phyloP scores from a whole-genome alignment of 2,329 filamentous ascomycete genomes.

The Xylariales sp. region DNA sequence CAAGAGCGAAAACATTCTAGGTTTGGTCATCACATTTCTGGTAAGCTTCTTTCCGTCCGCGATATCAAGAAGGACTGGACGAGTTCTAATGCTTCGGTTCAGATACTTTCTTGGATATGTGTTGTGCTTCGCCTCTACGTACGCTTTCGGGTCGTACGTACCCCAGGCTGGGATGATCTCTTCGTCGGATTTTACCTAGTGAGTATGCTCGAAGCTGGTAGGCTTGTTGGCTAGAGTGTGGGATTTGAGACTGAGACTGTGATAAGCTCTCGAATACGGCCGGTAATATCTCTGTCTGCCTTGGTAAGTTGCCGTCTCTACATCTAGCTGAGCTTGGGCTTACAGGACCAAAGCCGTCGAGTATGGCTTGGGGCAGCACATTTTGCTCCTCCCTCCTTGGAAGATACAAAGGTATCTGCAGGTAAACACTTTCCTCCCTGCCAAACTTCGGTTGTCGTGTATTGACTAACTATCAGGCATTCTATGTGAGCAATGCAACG shows the following conservation, averaged over 20 bases:
- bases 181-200: conserved; percentile 21
- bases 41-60: conserved; percentile 17
- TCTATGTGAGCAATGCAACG: conserved; percentile 21
- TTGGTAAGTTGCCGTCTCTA: conserved; percentile 5
- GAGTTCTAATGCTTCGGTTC: background rate
- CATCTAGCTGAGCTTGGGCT: background rate
- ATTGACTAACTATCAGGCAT: conserved; percentile 11
- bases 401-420: conserved; percentile 15
- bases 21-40: conserved; percentile 24
- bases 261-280: conserved; percentile 17
- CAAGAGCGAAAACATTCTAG: conserved; percentile 21
- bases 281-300: conserved; percentile 17
- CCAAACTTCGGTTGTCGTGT: background rate
- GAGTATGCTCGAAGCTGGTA: background rate
- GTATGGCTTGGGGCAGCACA: conserved; percentile 21
- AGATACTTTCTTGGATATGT: conserved; percentile 26
- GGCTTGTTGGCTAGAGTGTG: background rate
- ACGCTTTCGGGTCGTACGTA: conserved; percentile 17
- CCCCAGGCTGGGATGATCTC: conserved; percentile 23
- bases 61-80: background rate
- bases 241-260: conserved; percentile 9
- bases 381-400: conserved; percentile 14
- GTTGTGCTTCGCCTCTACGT: conserved; percentile 24
- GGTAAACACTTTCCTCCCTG: background rate
- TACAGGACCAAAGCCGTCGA: conserved; percentile 8